These are phyloP conservation scores for Astraeus odoratus DNA, from an alignment of 768 basidiomycete species.

Conservation along the genomic window DNA sequence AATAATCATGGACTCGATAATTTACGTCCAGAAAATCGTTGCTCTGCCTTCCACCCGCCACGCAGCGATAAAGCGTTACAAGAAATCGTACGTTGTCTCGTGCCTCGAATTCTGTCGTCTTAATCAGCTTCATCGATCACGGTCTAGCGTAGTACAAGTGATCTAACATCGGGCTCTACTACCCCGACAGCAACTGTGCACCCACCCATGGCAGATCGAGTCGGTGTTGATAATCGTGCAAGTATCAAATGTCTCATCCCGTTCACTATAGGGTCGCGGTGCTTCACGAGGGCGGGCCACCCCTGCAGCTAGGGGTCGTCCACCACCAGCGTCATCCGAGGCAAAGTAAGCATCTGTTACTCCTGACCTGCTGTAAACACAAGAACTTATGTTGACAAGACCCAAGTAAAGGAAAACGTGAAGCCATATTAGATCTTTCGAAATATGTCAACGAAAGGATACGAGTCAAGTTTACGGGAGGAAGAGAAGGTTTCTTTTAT, in stretches of 20 bases:
- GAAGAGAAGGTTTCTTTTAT: constrained; percentile 69
- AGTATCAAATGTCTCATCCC: constrained; percentile 18
- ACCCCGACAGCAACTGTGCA: neutral
- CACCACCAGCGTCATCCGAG: constrained; percentile 11
- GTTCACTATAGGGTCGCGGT: constrained; percentile 49
- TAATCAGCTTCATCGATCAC: no score
- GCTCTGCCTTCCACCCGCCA: neutral
- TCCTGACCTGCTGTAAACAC: neutral
- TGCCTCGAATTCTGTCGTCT: neutral
- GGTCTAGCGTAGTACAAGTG: no score
- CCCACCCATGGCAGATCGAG: constrained; percentile 26
- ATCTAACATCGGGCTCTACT: no score
- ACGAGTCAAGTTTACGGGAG: constrained; percentile 96
- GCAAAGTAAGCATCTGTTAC: constrained; percentile 19
- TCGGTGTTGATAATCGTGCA: constrained; percentile 8
- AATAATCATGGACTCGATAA: no score
- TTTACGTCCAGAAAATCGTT: no score
- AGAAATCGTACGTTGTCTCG: neutral
- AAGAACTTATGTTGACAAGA: constrained; percentile 22
- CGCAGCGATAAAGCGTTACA: neutral
- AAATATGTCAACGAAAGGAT: constrained; percentile 92
- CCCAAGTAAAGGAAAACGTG: constrained; percentile 51
- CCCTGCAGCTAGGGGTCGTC: constrained; percentile 21
- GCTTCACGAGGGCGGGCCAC: constrained; percentile 41
- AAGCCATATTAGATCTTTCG: constrained; percentile 91